These are phyloP conservation scores for Parascedosporium putredinis DNA, from an alignment of 2,329 filamentous ascomycete species.

Conservation along the genomic window DNA sequence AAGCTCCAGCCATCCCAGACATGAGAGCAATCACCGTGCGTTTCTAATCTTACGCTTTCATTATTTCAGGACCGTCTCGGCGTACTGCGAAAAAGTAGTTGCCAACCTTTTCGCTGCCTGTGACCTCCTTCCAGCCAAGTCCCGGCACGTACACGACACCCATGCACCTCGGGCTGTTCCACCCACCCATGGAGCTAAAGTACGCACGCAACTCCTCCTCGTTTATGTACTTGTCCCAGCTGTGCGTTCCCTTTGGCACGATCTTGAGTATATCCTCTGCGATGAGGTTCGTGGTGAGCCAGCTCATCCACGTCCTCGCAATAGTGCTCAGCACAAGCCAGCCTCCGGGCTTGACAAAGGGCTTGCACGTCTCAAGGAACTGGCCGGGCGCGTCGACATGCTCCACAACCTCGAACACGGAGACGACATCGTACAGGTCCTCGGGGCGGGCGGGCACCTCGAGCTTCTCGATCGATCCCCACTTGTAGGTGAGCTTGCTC, in stretches of 20 bases:
- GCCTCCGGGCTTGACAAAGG: slow-evolving; percentile 77
- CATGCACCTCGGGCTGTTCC: slow-evolving; percentile 53
- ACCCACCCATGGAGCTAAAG: slow-evolving; percentile 42
- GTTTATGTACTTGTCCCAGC: slow-evolving; percentile 95
- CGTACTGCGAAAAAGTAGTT: slow-evolving; percentile 94
- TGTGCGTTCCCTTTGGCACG: slow-evolving; percentile 86
- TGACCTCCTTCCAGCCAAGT: slow-evolving; percentile 76
- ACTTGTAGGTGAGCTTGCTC: slow-evolving; percentile 59
- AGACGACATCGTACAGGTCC: slow-evolving; percentile 65
- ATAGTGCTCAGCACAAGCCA: slow-evolving; percentile 94
- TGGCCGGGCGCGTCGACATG: slow-evolving; percentile 68
- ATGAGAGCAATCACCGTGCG: too few species aligned
- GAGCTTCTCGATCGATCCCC: slow-evolving; percentile 67
- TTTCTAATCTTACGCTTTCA: neutral
- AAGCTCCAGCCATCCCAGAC: too few species aligned
- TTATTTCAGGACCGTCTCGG: slow-evolving; percentile 19
- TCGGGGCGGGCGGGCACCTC: slow-evolving; percentile 25
- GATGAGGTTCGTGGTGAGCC: slow-evolving; percentile 83
- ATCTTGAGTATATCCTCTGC: slow-evolving; percentile 82
- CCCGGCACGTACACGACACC: slow-evolving; percentile 88
- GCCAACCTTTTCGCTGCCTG: slow-evolving; percentile 71
- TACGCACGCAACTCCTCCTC: slow-evolving; percentile 59
- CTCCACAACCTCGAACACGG: slow-evolving; percentile 89
- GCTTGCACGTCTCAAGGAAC: slow-evolving; percentile 62
- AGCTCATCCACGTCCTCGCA: slow-evolving; percentile 77